These are phyloP conservation scores for Pseudogymnoascus sp. DNA, from an alignment of 2,329 filamentous ascomycete species.

Conservation along the genomic window DNA sequence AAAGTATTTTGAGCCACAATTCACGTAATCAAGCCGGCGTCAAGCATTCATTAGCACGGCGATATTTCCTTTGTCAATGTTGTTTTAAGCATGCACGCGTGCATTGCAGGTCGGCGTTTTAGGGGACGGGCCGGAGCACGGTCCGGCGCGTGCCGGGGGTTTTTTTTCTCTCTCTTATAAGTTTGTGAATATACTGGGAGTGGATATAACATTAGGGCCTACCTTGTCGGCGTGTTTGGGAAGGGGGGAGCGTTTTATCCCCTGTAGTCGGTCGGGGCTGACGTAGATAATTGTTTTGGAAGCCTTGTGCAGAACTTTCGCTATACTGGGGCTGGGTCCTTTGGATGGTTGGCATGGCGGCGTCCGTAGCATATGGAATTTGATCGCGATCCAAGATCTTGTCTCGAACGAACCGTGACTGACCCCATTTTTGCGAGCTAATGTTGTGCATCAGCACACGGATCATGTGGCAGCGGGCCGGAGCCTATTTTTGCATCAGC, in stretches of 20 bases:
- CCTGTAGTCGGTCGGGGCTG: background rate
- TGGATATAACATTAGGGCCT: conserved; percentile 6
- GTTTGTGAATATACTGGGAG: conserved; percentile 5
- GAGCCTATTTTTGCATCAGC: background rate
- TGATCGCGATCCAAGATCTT: background rate
- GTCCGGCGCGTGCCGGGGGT: background rate
- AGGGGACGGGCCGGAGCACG: conserved; percentile 4
- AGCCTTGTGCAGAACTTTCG: background rate
- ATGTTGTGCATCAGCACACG: background rate
- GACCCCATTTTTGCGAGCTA: background rate
- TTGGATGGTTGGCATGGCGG: background rate
- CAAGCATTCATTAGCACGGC: conserved; percentile 3
- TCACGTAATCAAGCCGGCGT: conserved; percentile 2
- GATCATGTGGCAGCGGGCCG: background rate
- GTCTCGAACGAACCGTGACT: background rate
- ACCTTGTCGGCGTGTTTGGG: background rate
- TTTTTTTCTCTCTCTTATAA: background rate
- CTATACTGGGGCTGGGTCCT: conserved; percentile 1
- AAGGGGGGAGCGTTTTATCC: background rate
- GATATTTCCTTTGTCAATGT: background rate
- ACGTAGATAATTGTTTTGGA: background rate
- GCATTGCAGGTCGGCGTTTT: conserved; percentile 5
- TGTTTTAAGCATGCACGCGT: conserved; percentile 7
- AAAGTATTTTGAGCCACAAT: background rate
- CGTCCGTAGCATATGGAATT: background rate